Conservation (phyloP, 2,329 filamentous ascomycete genomes). For the Rhexocercosporidium sp. region DNA sequence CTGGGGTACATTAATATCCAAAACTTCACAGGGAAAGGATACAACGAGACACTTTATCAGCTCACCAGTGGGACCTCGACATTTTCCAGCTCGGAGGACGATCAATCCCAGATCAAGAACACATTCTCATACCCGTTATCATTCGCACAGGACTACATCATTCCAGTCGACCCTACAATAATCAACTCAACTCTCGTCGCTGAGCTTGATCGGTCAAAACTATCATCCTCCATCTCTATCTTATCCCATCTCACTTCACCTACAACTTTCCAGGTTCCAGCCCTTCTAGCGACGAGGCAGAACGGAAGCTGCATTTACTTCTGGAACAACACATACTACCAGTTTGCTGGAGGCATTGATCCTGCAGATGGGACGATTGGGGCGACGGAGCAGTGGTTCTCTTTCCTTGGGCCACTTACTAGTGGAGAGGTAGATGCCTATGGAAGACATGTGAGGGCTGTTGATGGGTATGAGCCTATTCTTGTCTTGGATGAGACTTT, state of each 20-base stretch:
- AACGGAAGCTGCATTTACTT: slow-evolving; percentile 31
- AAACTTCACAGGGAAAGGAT: slow-evolving; percentile 27
- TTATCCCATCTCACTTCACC: slow-evolving; percentile 31
- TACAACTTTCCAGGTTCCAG: slow-evolving; percentile 7
- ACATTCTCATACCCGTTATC: slow-evolving; percentile 29
- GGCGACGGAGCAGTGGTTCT: slow-evolving; percentile 33
- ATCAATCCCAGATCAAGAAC: slow-evolving; percentile 14
- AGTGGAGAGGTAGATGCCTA: slow-evolving; percentile 19
- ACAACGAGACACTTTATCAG: slow-evolving; percentile 31
- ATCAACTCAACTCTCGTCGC: slow-evolving; percentile 28
- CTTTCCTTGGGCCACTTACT: slow-evolving; percentile 13
- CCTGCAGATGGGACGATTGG: slow-evolving; percentile 26
- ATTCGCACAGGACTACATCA: slow-evolving; percentile 23
- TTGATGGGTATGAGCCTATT: slow-evolving; percentile 35
- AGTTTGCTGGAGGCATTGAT: slow-evolving; percentile 34
- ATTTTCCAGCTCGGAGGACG: slow-evolving; percentile 18
- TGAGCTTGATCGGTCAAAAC: slow-evolving; percentile 25
- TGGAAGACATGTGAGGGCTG: slow-evolving; percentile 33
- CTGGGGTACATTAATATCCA: slow-evolving; percentile 31
- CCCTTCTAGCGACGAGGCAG: slow-evolving; percentile 25
- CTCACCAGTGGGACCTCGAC: slow-evolving; percentile 24
- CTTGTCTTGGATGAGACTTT: slow-evolving; percentile 30
- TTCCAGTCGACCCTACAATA: slow-evolving; percentile 19
- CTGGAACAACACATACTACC: slow-evolving; percentile 36
- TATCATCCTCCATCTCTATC: slow-evolving; percentile 22